phyloP scores from a whole-genome alignment of 345 rosid species.

The Sapria himalayana region DNA sequence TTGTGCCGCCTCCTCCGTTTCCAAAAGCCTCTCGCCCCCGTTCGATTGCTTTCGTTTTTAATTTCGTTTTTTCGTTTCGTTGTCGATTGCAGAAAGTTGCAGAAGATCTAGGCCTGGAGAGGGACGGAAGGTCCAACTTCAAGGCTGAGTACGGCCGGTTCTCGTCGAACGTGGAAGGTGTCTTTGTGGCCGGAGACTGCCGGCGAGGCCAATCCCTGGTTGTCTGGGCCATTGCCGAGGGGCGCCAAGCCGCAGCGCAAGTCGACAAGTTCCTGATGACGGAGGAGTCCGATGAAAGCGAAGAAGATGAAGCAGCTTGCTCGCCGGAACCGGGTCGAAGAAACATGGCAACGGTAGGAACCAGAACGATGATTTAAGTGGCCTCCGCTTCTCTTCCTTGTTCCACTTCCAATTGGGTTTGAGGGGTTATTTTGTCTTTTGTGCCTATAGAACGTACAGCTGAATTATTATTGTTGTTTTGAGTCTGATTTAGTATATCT shows the following conservation, averaged over 20 bases:
- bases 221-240: conserved; percentile 98
- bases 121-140: conserved; percentile 66
- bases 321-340: too few species aligned
- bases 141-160: conserved; percentile 93
- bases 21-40: too few species aligned
- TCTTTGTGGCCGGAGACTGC: conserved; percentile 97
- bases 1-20: conserved; percentile 2
- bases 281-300: conserved; percentile 14
- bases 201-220: conserved; percentile 92
- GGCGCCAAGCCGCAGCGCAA: conserved; percentile 84
- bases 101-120: conserved; percentile 69
- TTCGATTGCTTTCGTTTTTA: not conserved
- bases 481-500: too few species aligned
- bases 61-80: not conserved
- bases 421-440: too few species aligned
- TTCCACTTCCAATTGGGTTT: too few species aligned
- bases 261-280: conserved; percentile 44
- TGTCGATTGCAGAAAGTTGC: conserved; percentile 30
- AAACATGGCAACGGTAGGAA: too few species aligned
- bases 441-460: too few species aligned
- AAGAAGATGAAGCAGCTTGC: conserved; percentile 8
- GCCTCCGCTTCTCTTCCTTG: too few species aligned
- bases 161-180: conserved; percentile 57
- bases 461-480: too few species aligned
- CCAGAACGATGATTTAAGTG: too few species aligned